These are phyloP conservation scores for Arthrobotrys sphaeroides DNA, from an alignment of 2,329 filamentous ascomycete genomes.

Conservation along the genomic window DNA sequence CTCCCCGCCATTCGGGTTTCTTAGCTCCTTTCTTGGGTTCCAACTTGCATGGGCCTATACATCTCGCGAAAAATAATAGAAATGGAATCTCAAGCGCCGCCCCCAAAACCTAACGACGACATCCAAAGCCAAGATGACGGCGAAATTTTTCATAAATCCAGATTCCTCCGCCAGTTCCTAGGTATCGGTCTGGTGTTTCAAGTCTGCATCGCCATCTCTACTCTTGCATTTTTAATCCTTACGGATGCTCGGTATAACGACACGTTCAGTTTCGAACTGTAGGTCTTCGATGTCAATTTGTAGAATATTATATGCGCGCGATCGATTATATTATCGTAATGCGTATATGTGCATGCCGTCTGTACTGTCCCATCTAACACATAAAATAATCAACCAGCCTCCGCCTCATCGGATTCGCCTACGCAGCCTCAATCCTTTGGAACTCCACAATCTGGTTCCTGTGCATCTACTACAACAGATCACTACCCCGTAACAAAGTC, in stretches of 20 bases:
- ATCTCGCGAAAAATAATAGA: slow-evolving; percentile 33
- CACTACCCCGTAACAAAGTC: neutral
- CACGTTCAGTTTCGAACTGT: slow-evolving; percentile 22
- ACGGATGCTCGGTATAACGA: neutral
- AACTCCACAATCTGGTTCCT: slow-evolving; percentile 27
- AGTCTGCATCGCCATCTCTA: neutral
- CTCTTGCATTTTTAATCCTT: neutral
- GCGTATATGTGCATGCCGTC: no score
- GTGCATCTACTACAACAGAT: slow-evolving; percentile 42
- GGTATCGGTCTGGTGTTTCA: slow-evolving; percentile 17
- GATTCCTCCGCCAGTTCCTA: neutral
- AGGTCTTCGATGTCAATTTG: no score
- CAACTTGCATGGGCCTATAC: slow-evolving; percentile 15
- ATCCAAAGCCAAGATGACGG: neutral
- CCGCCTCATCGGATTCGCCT: neutral
- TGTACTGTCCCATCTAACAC: no score
- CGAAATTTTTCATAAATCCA: slow-evolving; percentile 17
- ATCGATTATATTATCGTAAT: no score
- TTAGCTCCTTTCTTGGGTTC: neutral
- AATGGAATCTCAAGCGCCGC: slow-evolving; percentile 14
- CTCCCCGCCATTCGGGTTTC: neutral
- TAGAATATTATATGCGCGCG: no score
- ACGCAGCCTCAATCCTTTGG: slow-evolving; percentile 9
- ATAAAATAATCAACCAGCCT: neutral
- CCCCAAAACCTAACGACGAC: neutral